Evolutionary conservation across 139 green algal genomes (phyloP).

Genomic region (Microglena sp.): DNA sequence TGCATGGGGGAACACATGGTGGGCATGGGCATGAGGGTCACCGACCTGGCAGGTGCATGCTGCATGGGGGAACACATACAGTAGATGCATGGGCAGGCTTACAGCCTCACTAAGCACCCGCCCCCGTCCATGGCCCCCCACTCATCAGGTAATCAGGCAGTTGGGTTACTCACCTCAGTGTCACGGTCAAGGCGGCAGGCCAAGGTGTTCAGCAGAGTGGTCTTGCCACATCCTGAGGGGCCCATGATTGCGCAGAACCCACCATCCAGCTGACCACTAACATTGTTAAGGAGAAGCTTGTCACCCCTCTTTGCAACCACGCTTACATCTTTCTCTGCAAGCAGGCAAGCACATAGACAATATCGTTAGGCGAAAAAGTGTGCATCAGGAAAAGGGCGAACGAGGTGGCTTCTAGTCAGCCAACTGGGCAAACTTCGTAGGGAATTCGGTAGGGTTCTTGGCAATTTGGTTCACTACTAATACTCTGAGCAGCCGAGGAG

Average conservation of each 20-base stretch:
- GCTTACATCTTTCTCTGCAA: too few species aligned
- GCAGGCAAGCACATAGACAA: too few species aligned
- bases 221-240: constrained; percentile 24
- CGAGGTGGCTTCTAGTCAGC: too few species aligned
- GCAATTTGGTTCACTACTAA: too few species aligned
- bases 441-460: too few species aligned
- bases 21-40: neutral
- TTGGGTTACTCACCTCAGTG: constrained; percentile 3
- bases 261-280: constrained; percentile 17
- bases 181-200: constrained; percentile 22
- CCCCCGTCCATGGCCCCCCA: neutral
- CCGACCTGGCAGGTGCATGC: too few species aligned
- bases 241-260: constrained; percentile 26
- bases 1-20: neutral
- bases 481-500: too few species aligned
- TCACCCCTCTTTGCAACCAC: neutral
- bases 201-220: constrained; percentile 28
- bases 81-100: neutral
- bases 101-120: neutral
- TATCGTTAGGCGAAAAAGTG: too few species aligned
- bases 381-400: too few species aligned
- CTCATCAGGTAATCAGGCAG: neutral
- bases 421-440: too few species aligned
- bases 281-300: constrained; percentile 18
- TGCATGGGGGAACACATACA: neutral